Evolutionary conservation across 306 rosid species (phyloP).

Genomic region (Mimosa pudica): DNA sequence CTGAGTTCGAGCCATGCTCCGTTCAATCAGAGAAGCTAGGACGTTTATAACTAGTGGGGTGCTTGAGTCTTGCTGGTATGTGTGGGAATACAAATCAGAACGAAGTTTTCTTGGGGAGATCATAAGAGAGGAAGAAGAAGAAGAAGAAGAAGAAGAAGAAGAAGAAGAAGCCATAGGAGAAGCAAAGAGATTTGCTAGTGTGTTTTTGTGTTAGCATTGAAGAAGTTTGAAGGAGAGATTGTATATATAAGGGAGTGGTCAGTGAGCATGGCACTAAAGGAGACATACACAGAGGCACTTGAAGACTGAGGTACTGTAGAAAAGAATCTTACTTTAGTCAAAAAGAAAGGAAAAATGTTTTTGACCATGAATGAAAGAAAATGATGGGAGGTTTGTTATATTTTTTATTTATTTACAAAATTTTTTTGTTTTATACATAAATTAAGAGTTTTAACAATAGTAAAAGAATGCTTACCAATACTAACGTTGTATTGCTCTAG

Average conservation of each 20-base stretch:
- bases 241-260: not conserved
- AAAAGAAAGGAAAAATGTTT: not conserved
- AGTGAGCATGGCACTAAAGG: not conserved
- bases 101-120: constrained; percentile 90
- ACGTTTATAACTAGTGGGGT: constrained; percentile 74
- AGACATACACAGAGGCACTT: not conserved
- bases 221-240: not conserved
- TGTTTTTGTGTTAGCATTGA: not conserved
- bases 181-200: not conserved
- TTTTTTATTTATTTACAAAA: not conserved
- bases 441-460: not conserved
- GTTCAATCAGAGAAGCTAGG: constrained; percentile 84
- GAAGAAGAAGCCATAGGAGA: constrained; percentile 48
- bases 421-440: not conserved
- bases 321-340: not conserved
- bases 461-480: not conserved
- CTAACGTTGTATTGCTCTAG: too few species aligned
- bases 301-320: not conserved
- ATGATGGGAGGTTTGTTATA: not conserved
- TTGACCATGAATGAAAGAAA: not conserved
- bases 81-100: constrained; percentile 71
- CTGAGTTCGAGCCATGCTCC: constrained; percentile 79
- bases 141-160: constrained; percentile 34
- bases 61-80: constrained; percentile 60
- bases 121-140: constrained; percentile 35